Conservation (phyloP, 2,329 filamentous ascomycete genomes). For the Penicillium sp. region DNA sequence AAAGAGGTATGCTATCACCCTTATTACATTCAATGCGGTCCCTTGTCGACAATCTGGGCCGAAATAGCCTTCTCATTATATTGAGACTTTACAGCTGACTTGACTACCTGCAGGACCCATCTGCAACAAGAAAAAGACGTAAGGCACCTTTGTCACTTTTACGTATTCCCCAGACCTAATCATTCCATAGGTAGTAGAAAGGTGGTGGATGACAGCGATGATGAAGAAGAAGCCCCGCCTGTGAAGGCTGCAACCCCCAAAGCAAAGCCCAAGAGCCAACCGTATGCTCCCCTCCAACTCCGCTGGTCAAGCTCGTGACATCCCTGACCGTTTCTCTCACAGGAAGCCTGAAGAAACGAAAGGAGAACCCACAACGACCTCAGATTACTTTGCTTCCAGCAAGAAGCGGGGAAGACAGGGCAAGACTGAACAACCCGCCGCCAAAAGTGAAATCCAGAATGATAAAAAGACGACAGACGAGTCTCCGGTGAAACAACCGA, state of each 20-base stretch:
- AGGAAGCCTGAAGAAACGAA: slow-evolving; percentile 53
- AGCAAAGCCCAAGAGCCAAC: slow-evolving; percentile 38
- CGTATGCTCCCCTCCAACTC: slow-evolving; percentile 39
- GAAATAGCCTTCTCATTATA: not conserved
- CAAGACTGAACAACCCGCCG: not conserved
- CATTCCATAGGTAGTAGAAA: slow-evolving; percentile 55
- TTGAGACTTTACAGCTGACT: slow-evolving; percentile 9
- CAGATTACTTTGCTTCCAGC: slow-evolving; percentile 61
- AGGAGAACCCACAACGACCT: slow-evolving; percentile 60
- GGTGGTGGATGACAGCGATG: slow-evolving; percentile 77
- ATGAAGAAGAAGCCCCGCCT: slow-evolving; percentile 61
- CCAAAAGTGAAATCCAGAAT: slow-evolving; percentile 5
- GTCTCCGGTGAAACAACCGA: slow-evolving; percentile 10
- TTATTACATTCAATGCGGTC: not conserved
- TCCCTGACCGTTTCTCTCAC: not conserved
- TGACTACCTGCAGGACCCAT: slow-evolving; percentile 23
- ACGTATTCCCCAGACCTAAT: slow-evolving; percentile 6
- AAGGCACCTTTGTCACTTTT: slow-evolving; percentile 12
- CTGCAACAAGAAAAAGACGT: slow-evolving; percentile 37
- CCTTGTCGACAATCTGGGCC: not conserved
- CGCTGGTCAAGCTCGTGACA: not conserved
- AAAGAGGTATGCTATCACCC: slow-evolving; percentile 38
- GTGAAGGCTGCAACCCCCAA: slow-evolving; percentile 42
- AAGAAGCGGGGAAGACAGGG: slow-evolving; percentile 54
- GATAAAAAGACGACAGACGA: slow-evolving; percentile 17